phyloP scores from a whole-genome alignment of 192 early-diverging fungal genomes.

The Gorgonomyces haynaldii region DNA sequence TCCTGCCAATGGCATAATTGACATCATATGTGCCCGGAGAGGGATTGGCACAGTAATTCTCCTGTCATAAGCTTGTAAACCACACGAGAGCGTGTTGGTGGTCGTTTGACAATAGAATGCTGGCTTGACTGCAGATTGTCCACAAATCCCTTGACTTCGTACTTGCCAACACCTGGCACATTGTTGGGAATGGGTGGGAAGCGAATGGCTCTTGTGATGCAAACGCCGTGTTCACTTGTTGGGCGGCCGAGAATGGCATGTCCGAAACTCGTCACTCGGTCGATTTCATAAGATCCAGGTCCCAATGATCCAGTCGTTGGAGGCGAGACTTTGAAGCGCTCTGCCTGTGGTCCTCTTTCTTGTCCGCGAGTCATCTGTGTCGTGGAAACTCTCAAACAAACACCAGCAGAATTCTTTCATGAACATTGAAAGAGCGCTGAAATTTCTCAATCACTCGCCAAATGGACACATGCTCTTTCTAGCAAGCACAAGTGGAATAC shows the following conservation, averaged over 20 bases:
- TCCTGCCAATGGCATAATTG: conserved; percentile 35
- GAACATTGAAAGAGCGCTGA: no score
- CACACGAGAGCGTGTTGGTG: not conserved
- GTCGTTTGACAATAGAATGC: not conserved
- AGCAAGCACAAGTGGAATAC: no score
- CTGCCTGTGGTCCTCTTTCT: conserved; percentile 21
- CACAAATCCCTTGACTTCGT: conserved; percentile 25
- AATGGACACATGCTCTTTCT: no score
- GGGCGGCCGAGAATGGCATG: conserved; percentile 15
- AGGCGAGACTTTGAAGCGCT: conserved; percentile 22
- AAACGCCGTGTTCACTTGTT: conserved; percentile 20
- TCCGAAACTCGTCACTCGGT: conserved; percentile 12
- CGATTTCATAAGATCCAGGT: conserved; percentile 28
- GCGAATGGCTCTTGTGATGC: conserved; percentile 12
- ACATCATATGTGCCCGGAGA: conserved; percentile 27
- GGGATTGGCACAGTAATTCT: conserved; percentile 3
- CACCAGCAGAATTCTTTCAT: no score
- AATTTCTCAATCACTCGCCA: no score
- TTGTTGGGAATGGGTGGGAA: conserved; percentile 19
- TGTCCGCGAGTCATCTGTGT: no score
- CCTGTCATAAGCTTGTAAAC: not conserved
- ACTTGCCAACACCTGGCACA: conserved; percentile 17
- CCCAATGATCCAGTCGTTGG: conserved; percentile 18
- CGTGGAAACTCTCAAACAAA: no score
- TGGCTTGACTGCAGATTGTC: conserved; percentile 9